Evolutionary conservation across 2,329 filamentous ascomycete genomes (phyloP).

Genomic region (Fusarium armeniacum): DNA sequence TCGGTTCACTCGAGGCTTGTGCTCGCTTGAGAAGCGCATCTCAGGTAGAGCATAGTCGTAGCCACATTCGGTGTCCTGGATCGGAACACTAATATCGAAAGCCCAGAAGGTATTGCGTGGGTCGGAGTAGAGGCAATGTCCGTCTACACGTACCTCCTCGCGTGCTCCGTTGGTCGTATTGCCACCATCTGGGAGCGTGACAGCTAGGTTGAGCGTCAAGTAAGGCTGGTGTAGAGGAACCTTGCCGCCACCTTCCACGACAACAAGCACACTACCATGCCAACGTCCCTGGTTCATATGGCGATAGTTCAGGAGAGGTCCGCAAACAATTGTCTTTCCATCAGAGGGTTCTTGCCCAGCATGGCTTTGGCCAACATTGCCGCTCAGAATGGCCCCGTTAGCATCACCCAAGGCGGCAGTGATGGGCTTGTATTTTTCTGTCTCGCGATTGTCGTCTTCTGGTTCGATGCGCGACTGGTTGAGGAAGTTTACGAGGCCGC

Average conservation of each 20-base stretch:
- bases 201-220: conserved; percentile 66
- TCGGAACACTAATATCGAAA: conserved; percentile 84
- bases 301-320: conserved; percentile 83
- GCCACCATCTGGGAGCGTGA: conserved; percentile 45
- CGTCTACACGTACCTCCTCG: conserved; percentile 59
- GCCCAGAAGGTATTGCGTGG: conserved; percentile 88
- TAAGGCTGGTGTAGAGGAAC: conserved; percentile 70
- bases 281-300: conserved; percentile 80
- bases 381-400: conserved; percentile 22
- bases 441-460: conserved; percentile 50
- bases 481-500: conserved; percentile 69
- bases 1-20: conserved; percentile 70
- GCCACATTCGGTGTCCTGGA: conserved; percentile 76
- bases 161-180: conserved; percentile 53
- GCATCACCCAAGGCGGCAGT: conserved; percentile 58
- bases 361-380: conserved; percentile 50
- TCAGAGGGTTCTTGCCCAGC: conserved; percentile 53
- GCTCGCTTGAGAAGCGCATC: conserved; percentile 71
- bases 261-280: conserved; percentile 88
- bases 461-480: conserved; percentile 67
- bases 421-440: conserved; percentile 63
- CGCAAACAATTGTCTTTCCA: conserved; percentile 74
- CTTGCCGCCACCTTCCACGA: conserved; percentile 78
- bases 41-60: conserved; percentile 84
- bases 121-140: conserved; percentile 74